Percentiles rank a stretch among this genome's conserved stretches.
Conservation (phyloP, 2,329 filamentous ascomycete genomes). For the Neonectria coccinea region DNA sequence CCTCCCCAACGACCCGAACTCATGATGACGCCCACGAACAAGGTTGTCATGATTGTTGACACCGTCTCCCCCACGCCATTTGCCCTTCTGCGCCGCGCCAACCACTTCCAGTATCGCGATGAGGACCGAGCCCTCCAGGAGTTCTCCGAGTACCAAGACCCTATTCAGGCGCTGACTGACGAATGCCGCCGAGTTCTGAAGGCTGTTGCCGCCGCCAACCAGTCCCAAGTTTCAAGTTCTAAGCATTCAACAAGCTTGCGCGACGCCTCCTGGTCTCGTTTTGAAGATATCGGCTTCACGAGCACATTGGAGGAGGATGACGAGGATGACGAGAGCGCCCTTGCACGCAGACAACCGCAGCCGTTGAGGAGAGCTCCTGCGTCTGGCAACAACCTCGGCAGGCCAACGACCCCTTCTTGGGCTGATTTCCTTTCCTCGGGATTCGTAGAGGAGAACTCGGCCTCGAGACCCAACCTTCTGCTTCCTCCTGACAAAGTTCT, state of each 20-base stretch:
- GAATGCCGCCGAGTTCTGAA: conserved; percentile 92
- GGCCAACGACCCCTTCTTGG: conserved; percentile 97
- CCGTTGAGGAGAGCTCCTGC: conserved; percentile 74
- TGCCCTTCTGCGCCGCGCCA: conserved; percentile 86
- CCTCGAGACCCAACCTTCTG: conserved; percentile 71
- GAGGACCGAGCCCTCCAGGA: conserved; percentile 85
- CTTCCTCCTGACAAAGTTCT: conserved; percentile 93
- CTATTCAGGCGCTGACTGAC: conserved; percentile 87
- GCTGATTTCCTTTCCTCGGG: conserved; percentile 96
- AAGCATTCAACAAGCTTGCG: conserved; percentile 78
- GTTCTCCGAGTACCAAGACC: conserved; percentile 91
- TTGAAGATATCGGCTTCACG: conserved; percentile 93
- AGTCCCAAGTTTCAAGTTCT: conserved; percentile 78
- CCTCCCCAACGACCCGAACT: conserved; percentile 83
- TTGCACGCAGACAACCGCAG: conserved; percentile 53
- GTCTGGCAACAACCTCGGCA: conserved; percentile 75
- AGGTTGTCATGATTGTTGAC: conserved; percentile 97
- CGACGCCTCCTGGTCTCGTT: conserved; percentile 95
- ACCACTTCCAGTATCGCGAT: conserved; percentile 95
- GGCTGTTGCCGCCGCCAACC: conserved; percentile 88
- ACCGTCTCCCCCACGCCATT: conserved; percentile 95
- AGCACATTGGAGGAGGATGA: conserved; percentile 79
- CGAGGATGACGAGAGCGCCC: conserved; percentile 68
- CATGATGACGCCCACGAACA: conserved; percentile 83
- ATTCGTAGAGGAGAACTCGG: conserved; percentile 82